Percentiles rank a stretch among this genome's conserved stretches.
Evolutionary conservation across 768 basidiomycete genomes (phyloP).

Genomic region (Amanita thiersii): DNA sequence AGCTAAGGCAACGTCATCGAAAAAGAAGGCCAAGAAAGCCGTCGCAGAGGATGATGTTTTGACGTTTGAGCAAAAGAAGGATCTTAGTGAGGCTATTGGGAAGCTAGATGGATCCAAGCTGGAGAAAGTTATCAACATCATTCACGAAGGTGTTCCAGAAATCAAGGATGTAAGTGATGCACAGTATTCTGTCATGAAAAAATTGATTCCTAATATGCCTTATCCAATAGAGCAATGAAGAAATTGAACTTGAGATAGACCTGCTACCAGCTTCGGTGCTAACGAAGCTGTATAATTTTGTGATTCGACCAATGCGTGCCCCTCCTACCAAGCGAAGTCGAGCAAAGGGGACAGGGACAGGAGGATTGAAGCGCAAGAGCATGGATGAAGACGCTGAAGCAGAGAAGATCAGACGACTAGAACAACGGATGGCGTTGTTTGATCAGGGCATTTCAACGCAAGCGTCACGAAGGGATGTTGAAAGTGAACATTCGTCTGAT

Average conservation of each 20-base stretch:
- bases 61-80: constrained; percentile 96
- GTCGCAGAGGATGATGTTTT: constrained; percentile 74
- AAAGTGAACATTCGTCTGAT: constrained; percentile 74
- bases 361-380: constrained; percentile 86
- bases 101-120: constrained; percentile 77
- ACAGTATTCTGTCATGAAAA: background rate
- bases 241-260: constrained; percentile 98
- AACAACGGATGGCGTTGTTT: constrained; percentile 82
- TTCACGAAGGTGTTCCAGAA: constrained; percentile 89
- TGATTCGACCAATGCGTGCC: constrained; percentile 70
- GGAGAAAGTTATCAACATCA: constrained; percentile 89
- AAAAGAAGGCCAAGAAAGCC: constrained; percentile 63
- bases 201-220: constrained; percentile 11
- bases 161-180: constrained; percentile 73
- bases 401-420: constrained; percentile 88
- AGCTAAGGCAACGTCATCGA: constrained; percentile 33
- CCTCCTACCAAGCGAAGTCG: constrained; percentile 59
- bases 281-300: constrained; percentile 92
- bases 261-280: constrained; percentile 78
- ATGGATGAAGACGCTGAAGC: constrained; percentile 97
- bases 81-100: constrained; percentile 90
- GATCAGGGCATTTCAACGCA: constrained; percentile 38
- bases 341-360: constrained; percentile 80
- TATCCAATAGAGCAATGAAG: constrained; percentile 73
- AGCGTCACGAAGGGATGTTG: constrained; percentile 33